These are phyloP conservation scores for Phytomonas francai DNA, from an alignment of 208 protist species.

Conservation along the genomic window DNA sequence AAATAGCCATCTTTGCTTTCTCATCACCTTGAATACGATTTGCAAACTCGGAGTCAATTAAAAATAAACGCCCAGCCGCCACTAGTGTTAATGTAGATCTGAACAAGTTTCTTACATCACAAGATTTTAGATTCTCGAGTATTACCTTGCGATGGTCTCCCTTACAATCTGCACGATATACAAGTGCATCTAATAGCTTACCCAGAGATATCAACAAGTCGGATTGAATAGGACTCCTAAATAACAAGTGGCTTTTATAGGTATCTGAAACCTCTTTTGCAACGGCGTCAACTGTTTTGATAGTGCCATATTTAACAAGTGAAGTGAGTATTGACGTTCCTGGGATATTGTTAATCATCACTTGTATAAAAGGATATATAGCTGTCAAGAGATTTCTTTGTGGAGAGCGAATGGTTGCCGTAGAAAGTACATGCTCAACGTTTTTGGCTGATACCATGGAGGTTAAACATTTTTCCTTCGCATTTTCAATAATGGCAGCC, in stretches of 20 bases:
- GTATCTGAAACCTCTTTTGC: slow-evolving; percentile 17
- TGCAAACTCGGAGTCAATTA: slow-evolving; percentile 34
- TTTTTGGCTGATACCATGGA: slow-evolving; percentile 54
- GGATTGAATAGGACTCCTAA: slow-evolving; percentile 19
- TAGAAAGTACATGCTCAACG: slow-evolving; percentile 69
- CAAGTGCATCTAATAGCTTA: slow-evolving; percentile 50
- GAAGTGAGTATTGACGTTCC: slow-evolving; percentile 62
- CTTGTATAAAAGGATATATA: slow-evolving; percentile 33
- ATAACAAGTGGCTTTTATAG: slow-evolving; percentile 29
- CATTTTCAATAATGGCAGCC: slow-evolving; percentile 37
- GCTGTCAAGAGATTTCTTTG: slow-evolving; percentile 58
- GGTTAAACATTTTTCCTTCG: slow-evolving; percentile 38
- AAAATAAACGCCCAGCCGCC: slow-evolving; percentile 41
- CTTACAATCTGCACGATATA: slow-evolving; percentile 69
- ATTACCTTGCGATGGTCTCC: slow-evolving; percentile 30
- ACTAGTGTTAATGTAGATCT: slow-evolving; percentile 39
- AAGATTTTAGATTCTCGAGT: slow-evolving; percentile 22
- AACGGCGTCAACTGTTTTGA: slow-evolving; percentile 45
- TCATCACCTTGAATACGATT: slow-evolving; percentile 13
- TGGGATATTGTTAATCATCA: slow-evolving; percentile 31
- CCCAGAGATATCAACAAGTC: slow-evolving; percentile 28
- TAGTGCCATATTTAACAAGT: slow-evolving; percentile 70
- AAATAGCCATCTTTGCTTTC: slow-evolving; percentile 22
- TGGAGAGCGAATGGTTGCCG: slow-evolving; percentile 37
- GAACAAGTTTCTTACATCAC: slow-evolving; percentile 22